Base-by-base conservation (phyloP, 2,329 filamentous ascomycete species). In the Graphium sp. region DNA sequence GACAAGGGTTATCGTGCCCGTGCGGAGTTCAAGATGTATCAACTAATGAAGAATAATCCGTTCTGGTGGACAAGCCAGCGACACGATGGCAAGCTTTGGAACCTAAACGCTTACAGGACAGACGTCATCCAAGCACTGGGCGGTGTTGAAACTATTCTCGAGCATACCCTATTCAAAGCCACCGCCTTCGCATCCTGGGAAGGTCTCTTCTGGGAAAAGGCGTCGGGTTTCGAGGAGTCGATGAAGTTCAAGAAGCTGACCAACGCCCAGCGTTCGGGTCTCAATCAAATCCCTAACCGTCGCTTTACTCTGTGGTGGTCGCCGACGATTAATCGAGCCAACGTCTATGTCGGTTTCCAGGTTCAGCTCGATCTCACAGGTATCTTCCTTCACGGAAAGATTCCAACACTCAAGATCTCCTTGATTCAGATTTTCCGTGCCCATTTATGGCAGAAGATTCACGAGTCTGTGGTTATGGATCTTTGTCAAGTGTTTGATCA, bases 181-280 rank as follows among this genome's bases (percentile, higher is more conserved):
- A 98, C 89, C 0, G 89, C 85, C 5, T 95, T 98, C 48, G 81
- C 85, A 3, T 89, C 79, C 0, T 98, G 89, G 89, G 89, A 98
- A 50, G 89, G 89, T 39, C 62, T 93, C 4, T 94, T 93, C 46
- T 93, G 85, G 82, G 79, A 85, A 39, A 69, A 74, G 34, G 76
- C 57, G 4, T 52, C 40, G 32, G 64, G 66, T 37, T 73, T 73
- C 33, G 55, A 64, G 40, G 62, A 69, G 25, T 53, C 47, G 0
- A 95, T 98, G 89, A 93, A 95, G 39, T 98, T 94, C 65, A 98
- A 98, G 57, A 98, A 98, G 52, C 60, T 98, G 34, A 98, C 89
- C 0, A 98, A 98, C 43, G 89, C 89, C 1, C 89, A 98, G 51
- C 69, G 89, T 41, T 92, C 82, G 13, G 89, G 89, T 83, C 54